Percentiles rank a stretch among this genome's conserved stretches.
Evolutionary conservation across 495 filamentous ascomycete genomes (phyloP).

Genomic region (Aspergillus conjunctus): DNA sequence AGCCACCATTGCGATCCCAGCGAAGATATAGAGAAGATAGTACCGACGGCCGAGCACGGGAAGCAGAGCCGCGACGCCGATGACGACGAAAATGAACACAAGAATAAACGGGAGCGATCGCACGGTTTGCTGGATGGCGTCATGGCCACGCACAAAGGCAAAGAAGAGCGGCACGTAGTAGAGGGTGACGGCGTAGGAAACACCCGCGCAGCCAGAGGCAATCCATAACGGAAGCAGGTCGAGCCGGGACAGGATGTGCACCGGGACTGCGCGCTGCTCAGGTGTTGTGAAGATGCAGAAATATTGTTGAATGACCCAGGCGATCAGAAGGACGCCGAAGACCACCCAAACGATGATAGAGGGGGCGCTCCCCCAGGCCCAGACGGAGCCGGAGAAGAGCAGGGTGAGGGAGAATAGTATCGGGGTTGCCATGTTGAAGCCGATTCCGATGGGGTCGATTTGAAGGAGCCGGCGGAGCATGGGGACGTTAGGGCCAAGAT

Average conservation of each 20-base stretch:
- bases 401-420: constrained; percentile 27
- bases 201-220: constrained; percentile 18
- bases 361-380: constrained; percentile 50
- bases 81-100: constrained; percentile 16
- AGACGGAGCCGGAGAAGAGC: constrained; percentile 41
- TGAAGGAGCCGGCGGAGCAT: constrained; percentile 4
- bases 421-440: constrained; percentile 21
- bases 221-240: constrained; percentile 18
- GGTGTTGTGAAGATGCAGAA: constrained; percentile 21
- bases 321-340: constrained; percentile 46
- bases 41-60: constrained; percentile 8
- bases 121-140: constrained; percentile 38
- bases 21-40: constrained; percentile 14
- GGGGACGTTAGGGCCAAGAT: constrained; percentile 16
- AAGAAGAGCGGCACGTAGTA: constrained; percentile 50
- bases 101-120: constrained; percentile 39
- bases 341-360: constrained; percentile 55
- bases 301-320: constrained; percentile 25
- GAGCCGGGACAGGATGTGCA: constrained; percentile 12
- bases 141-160: constrained; percentile 44
- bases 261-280: constrained; percentile 11
- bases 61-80: constrained; percentile 11
- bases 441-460: constrained; percentile 28
- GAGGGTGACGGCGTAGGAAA: constrained; percentile 18
- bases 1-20: constrained; percentile 2